Evolutionary conservation across 169 alveolate species (phyloP).

Genomic region (Plasmodium malariae): DNA sequence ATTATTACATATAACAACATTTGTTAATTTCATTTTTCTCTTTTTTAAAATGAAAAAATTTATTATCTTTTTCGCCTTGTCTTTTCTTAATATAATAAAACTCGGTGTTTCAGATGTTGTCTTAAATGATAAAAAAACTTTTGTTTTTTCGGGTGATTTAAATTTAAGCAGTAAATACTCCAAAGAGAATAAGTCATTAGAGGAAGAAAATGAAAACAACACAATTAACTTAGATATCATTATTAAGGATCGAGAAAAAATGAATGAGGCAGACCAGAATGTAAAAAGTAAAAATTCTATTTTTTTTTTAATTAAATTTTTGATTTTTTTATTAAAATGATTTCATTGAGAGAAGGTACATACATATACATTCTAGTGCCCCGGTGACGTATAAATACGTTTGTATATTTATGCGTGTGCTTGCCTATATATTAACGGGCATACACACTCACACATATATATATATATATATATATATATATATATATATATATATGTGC

Average conservation of each 20-base stretch:
- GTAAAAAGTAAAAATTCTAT: slow-evolving; percentile 25
- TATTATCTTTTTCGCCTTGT: slow-evolving; percentile 17
- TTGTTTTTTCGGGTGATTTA: slow-evolving; percentile 51
- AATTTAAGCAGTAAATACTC: neutral
- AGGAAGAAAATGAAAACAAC: neutral
- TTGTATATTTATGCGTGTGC: neutral
- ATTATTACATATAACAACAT: neutral
- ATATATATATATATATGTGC: too few species aligned
- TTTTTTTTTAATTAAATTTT: neutral
- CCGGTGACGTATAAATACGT: neutral
- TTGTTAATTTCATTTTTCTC: neutral
- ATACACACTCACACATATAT: too few species aligned
- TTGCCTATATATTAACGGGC: too few species aligned
- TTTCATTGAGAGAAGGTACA: too few species aligned
- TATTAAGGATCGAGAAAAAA: neutral
- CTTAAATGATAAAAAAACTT: slow-evolving; percentile 9
- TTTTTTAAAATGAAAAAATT: slow-evolving; percentile 13
- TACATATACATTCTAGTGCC: too few species aligned
- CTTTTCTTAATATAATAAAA: slow-evolving; percentile 1
- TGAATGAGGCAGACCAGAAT: neutral
- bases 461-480: too few species aligned
- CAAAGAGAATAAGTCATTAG: neutral
- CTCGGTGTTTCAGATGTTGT: neutral
- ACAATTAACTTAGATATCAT: neutral
- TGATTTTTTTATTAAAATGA: neutral